Conservation (phyloP, 1,284 basidiomycete genomes). For the Pyrrhoderma noxium region DNA sequence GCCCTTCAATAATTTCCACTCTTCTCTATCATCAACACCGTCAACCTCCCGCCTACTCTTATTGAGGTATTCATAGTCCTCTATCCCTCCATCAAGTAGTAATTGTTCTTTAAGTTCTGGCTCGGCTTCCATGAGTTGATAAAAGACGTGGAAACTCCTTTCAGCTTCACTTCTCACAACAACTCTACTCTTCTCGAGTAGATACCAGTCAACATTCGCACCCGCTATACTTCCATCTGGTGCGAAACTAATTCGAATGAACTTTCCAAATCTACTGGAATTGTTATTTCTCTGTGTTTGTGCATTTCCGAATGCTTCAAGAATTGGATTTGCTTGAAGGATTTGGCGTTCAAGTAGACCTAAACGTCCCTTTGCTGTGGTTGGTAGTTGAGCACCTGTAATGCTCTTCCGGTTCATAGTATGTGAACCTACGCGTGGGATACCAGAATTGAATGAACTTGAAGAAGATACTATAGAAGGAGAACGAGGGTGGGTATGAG, state of each 20-base stretch:
- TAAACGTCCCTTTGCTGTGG: conserved; percentile 60
- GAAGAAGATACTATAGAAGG: conserved; percentile 43
- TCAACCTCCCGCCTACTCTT: conserved; percentile 88
- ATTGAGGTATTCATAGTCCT: conserved; percentile 89
- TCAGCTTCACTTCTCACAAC: conserved; percentile 85
- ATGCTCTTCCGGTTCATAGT: conserved; percentile 19
- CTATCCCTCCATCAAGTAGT: conserved; percentile 68
- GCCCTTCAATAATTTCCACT: conserved; percentile 76
- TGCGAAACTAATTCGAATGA: conserved; percentile 94
- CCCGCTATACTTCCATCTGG: conserved; percentile 94
- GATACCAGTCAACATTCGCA: conserved; percentile 98
- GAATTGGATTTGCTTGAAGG: conserved; percentile 94
- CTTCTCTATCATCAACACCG: conserved; percentile 87
- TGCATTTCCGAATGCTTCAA: conserved; percentile 98
- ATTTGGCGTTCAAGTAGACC: conserved; percentile 96
- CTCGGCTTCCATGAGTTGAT: conserved; percentile 75
- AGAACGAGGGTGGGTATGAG: conserved; percentile 46
- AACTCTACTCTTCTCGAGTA: conserved; percentile 96
- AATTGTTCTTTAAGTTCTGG: conserved; percentile 68
- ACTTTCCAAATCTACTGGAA: conserved; percentile 97
- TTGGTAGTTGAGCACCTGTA: conserved; percentile 29
- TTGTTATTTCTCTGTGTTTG: conserved; percentile 99
- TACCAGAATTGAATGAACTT: conserved; percentile 24
- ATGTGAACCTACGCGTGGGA: conserved; percentile 22
- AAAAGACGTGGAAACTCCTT: conserved; percentile 95